Evolutionary conservation across 805 yeast genomes (phyloP).

Genomic region (Metschnikowia kofuensis): DNA sequence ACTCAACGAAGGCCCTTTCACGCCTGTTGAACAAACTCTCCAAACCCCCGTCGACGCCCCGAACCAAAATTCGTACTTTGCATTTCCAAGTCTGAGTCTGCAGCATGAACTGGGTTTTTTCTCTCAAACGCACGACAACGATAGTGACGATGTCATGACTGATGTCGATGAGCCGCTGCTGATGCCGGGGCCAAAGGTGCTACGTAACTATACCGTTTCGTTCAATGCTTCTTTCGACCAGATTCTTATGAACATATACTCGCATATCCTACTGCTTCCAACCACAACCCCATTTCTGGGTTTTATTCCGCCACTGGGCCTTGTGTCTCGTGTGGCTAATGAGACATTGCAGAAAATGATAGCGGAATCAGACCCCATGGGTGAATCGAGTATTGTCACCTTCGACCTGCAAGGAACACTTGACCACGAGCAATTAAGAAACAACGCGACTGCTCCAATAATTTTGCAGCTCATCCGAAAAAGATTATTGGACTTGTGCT

Average conservation of each 20-base stretch:
- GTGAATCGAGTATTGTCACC: conserved; percentile 15
- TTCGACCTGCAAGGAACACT: conserved; percentile 36
- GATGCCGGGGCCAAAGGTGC: conserved; percentile 19
- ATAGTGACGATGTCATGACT: conserved; percentile 42
- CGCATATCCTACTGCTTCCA: conserved; percentile 36
- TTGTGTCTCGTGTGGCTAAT: conserved; percentile 42
- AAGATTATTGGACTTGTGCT: conserved; percentile 39
- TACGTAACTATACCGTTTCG: conserved; percentile 27
- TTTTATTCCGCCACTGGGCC: conserved; percentile 41
- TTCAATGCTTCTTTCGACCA: conserved; percentile 38
- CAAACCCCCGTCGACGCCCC: conserved; percentile 36
- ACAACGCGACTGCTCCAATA: conserved; percentile 34
- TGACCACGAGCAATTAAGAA: conserved; percentile 30
- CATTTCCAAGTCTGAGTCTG: conserved; percentile 6
- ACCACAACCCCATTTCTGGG: conserved; percentile 47
- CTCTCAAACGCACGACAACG: conserved; percentile 33
- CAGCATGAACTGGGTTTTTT: conserved; percentile 21
- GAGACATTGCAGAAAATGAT: conserved; percentile 35
- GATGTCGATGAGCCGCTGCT: conserved; percentile 33
- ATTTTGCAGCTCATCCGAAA: conserved; percentile 41
- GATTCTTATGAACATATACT: conserved; percentile 33
- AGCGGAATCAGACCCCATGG: conserved; percentile 12
- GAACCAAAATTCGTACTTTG: conserved; percentile 12
- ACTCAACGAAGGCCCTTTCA: conserved; percentile 32
- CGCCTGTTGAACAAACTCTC: conserved; percentile 45